Evolutionary conservation across 768 basidiomycete genomes (phyloP), one percentile per base, ranked within the genome.

Genomic region (Neoboletus magnificus): DNA sequence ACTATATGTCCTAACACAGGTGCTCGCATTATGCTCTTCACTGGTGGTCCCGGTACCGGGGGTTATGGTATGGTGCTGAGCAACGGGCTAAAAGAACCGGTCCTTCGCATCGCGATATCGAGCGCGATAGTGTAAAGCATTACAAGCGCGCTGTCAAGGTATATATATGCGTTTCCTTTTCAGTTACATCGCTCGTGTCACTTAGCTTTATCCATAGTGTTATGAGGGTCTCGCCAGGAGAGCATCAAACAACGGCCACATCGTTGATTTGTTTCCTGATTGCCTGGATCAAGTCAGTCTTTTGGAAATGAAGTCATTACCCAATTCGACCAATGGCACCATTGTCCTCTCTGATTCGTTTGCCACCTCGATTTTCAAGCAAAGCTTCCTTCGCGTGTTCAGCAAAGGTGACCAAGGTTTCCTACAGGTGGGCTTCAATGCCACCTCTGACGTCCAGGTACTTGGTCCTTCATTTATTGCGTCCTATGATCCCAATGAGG

Each of bases 21-120:
- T 40, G 95, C 88, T 18, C 84, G 96, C 49, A 91, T 99, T 73
- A 96, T 98, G 91, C 70, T 98, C 33, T 98, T 98, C 67, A 77
- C 94, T 35, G 97, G 96, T 63, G 97, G 97, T 29, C 92, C 97
- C 15, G 88, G 89, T 11, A 97, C 96, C 2, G 94, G 98, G 67
- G 97, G 97, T 3, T 97, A 96, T 0, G 97, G 97, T 18, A 86
- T 94, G 85, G 95, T 98, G 32, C 96, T 98, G 53, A 89, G 82
- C 73, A 91, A 91, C 61, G 96, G 98, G 74, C 78, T 98, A 53
- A 91, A 92, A 74, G 97, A 99, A 66, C 93, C 95, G 2, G 98
- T 99, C 59, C 89, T 50, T 97, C 94, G 9, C 97, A 99, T 70
- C 96, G 98, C 74, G 97, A 99, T 66, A 98, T 98, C 64, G 97